These are phyloP conservation scores for Silene latifolia DNA, from an alignment of 148 eudicot genomes.

Conservation along the genomic window DNA sequence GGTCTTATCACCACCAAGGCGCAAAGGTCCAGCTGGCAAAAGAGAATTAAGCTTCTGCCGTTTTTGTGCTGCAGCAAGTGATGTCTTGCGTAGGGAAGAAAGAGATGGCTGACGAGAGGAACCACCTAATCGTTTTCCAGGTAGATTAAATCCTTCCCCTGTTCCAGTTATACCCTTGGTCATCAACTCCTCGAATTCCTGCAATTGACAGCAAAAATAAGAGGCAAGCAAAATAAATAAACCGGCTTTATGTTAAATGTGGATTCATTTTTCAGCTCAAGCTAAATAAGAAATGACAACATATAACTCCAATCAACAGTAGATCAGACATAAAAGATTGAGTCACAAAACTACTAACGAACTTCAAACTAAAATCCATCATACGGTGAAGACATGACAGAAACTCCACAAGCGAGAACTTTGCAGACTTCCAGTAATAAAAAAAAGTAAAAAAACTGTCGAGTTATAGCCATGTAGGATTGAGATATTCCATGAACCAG, in stretches of 20 bases:
- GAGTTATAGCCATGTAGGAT: no score
- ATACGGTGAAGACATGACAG: no score
- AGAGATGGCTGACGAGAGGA: conserved; percentile 53
- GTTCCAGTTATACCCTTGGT: conserved; percentile 69
- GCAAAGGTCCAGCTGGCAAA: conserved; percentile 75
- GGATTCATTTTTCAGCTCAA: background rate
- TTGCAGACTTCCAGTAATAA: no score
- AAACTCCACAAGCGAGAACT: no score
- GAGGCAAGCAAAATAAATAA: no score
- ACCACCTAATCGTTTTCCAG: conserved; percentile 81
- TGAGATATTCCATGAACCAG: no score
- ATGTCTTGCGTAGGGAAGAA: conserved; percentile 57
- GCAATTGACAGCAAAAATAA: conserved; percentile 5
- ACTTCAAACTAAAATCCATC: no score
- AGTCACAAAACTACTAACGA: no score
- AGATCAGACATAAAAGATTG: no score
- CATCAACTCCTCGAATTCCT: conserved; percentile 94
- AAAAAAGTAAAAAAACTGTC: no score
- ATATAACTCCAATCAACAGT: no score
- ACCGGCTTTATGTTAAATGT: background rate
- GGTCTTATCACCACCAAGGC: conserved; percentile 81
- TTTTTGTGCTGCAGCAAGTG: conserved; percentile 69
- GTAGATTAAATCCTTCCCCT: conserved; percentile 81
- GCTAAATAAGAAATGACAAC: no score
- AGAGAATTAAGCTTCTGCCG: conserved; percentile 48